phyloP scores from a whole-genome alignment of 2,329 filamentous ascomycete genomes.

The Fusarium lateritium region DNA sequence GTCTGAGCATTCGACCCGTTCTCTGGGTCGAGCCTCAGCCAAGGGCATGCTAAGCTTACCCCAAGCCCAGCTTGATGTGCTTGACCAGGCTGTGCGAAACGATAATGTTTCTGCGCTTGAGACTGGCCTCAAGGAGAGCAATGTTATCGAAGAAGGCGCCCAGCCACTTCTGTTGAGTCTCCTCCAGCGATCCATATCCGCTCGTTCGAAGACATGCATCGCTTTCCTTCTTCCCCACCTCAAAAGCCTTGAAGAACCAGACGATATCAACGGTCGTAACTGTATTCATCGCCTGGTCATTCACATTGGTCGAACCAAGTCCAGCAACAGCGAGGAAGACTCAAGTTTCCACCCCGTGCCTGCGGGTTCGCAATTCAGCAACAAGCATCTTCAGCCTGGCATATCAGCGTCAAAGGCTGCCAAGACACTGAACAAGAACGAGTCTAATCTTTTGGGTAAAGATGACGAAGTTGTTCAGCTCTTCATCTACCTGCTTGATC shows the following conservation, averaged over 20 bases:
- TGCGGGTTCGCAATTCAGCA: conserved; percentile 68
- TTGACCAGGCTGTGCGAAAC: conserved; percentile 79
- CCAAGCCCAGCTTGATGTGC: conserved; percentile 74
- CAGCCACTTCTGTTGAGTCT: conserved; percentile 84
- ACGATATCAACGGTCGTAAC: conserved; percentile 95
- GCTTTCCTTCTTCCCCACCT: conserved; percentile 78
- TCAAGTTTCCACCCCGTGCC: conserved; percentile 67
- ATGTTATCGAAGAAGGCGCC: conserved; percentile 60
- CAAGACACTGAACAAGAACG: conserved; percentile 75
- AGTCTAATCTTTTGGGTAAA: conserved; percentile 74
- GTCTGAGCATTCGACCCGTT: conserved; percentile 81
- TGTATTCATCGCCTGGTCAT: conserved; percentile 94
- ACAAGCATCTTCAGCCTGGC: conserved; percentile 85
- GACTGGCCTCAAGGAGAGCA: conserved; percentile 70
- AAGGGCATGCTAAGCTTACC: conserved; percentile 82
- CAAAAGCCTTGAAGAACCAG: conserved; percentile 82
- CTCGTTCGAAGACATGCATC: conserved; percentile 78
- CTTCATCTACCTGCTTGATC: conserved; percentile 73
- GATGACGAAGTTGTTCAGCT: conserved; percentile 84
- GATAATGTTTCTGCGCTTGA: conserved; percentile 74
- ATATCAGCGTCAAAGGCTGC: conserved; percentile 74
- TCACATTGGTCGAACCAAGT: conserved; percentile 85
- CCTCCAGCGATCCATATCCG: conserved; percentile 82
- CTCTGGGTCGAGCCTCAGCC: conserved; percentile 82
- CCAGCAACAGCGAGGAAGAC: conserved; percentile 63